Base-by-base conservation (phyloP, 768 basidiomycete genomes). In the Suillus luteus region DNA sequence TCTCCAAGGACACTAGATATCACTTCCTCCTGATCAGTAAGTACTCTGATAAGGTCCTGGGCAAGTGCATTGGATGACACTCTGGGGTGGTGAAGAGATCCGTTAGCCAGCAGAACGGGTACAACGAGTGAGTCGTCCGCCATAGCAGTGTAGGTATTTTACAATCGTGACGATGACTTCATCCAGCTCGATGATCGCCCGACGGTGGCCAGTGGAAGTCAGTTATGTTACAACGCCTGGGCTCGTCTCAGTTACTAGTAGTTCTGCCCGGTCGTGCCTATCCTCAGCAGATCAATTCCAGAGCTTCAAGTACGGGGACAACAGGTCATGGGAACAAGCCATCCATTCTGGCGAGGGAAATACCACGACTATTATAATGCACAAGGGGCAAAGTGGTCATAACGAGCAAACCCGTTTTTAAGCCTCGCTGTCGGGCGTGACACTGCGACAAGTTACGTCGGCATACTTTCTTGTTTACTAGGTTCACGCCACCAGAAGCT, bases 61-160 rank as follows among this genome's bases (percentile, higher is more conserved):
- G 83, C 85, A 0, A 80, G 85, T 41, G 84, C 87, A 64, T 85
- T 76, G 40, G 80, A 68, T 12, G 71, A 71, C 64, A 91, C 78
- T 44, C 87, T 83, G 1, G 85, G 86, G 69, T 92, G 89, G 66
- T 86, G 85, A 61, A 89, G 72, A 58, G 84, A 79, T 19, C 86
- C 86, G 57, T 81, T 82, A 11, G 87, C 80, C 40, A 90, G 74
- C 44, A 88, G 70, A 19, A 82, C 82, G 1, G 92, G 89, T 38
- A 89, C 82, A 66, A 86, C 83, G 62, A 83, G 75, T 14, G 79
- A 59, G 62, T 78, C 76, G 64, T 79, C 69, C 48, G 80, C 73
- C 83, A 85, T 85, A n/a, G 31, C 19, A 52, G 59, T 65, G 72
- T 31, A 60, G 1, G 5, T 62, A 19, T 55, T 48, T 54, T 52